These are phyloP conservation scores for Conoideocrella luteorostrata DNA, from an alignment of 2,329 filamentous ascomycete genomes.

Conservation along the genomic window DNA sequence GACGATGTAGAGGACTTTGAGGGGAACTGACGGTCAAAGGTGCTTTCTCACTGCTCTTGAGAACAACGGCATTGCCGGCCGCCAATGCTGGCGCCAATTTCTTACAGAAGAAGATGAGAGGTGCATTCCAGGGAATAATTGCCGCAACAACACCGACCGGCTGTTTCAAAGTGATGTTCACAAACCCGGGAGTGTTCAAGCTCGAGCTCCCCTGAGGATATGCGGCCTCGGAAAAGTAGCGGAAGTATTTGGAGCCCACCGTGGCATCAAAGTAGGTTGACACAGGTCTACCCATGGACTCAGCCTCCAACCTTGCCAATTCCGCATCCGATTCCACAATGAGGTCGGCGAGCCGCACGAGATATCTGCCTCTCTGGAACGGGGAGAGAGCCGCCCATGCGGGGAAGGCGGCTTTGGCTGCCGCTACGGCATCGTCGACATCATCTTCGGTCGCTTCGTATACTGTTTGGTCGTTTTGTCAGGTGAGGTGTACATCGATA, in stretches of 20 bases:
- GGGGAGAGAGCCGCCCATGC: slow-evolving; percentile 37
- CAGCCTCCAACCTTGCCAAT: slow-evolving; percentile 37
- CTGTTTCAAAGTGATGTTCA: slow-evolving; percentile 40
- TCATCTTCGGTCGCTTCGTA: slow-evolving; percentile 38
- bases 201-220: slow-evolving; percentile 37
- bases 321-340: slow-evolving; percentile 34
- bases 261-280: slow-evolving; percentile 30
- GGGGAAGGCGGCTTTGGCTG: slow-evolving; percentile 41
- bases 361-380: slow-evolving; percentile 29
- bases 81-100: slow-evolving; percentile 45
- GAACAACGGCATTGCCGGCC: slow-evolving; percentile 42
- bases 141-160: slow-evolving; percentile 45
- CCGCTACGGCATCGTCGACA: slow-evolving; percentile 40
- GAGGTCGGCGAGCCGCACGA: slow-evolving; percentile 40
- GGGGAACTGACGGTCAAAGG: slow-evolving; percentile 34
- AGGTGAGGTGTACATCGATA: background rate
- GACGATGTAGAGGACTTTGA: background rate
- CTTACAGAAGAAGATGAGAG: slow-evolving; percentile 36
- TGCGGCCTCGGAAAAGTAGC: slow-evolving; percentile 36
- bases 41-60: slow-evolving; percentile 50
- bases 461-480: slow-evolving; percentile 11
- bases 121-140: slow-evolving; percentile 55
- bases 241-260: slow-evolving; percentile 28
- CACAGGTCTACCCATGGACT: slow-evolving; percentile 39
- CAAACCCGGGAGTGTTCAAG: slow-evolving; percentile 39